Evolutionary conservation across 2,329 filamentous ascomycete species (phyloP).

Genomic region (Sphaerulina populicola): DNA sequence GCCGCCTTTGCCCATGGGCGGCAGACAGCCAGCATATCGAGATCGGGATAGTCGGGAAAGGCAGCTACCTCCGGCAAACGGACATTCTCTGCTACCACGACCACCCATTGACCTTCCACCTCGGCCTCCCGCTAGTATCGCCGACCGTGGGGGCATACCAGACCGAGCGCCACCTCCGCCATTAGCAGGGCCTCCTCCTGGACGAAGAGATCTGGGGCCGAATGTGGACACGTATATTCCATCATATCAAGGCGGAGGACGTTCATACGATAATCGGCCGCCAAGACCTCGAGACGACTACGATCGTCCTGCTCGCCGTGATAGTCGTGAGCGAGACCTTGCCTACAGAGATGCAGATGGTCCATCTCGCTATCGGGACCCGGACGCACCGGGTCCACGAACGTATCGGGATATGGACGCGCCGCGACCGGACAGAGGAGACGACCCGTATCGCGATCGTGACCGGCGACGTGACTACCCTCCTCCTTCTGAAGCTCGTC

Average conservation of each 20-base stretch:
- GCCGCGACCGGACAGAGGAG: slow-evolving; percentile 12
- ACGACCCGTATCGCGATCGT: slow-evolving; percentile 20
- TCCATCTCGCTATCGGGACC: not conserved
- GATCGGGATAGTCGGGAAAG: slow-evolving; percentile 16
- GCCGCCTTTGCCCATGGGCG: slow-evolving; percentile 17
- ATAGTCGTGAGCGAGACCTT: slow-evolving; percentile 18
- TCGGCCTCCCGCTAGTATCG: slow-evolving; percentile 20
- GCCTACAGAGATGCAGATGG: slow-evolving; percentile 13
- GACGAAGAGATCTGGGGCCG: slow-evolving; percentile 13
- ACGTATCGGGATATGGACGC: slow-evolving; percentile 20
- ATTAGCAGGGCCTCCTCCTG: slow-evolving; percentile 8
- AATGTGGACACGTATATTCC: slow-evolving; percentile 42
- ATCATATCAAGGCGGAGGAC: slow-evolving; percentile 31
- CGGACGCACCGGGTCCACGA: slow-evolving; percentile 21
- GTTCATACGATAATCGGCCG: slow-evolving; percentile 15
- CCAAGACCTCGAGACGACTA: slow-evolving; percentile 17
- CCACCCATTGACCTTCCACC: slow-evolving; percentile 20
- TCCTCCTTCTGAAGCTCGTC: slow-evolving; percentile 24
- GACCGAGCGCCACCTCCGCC: slow-evolving; percentile 24
- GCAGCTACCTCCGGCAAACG: slow-evolving; percentile 20
- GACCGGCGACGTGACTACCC: slow-evolving; percentile 22
- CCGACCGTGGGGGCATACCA: slow-evolving; percentile 24
- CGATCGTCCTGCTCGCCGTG: slow-evolving; percentile 17
- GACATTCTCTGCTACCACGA: slow-evolving; percentile 27
- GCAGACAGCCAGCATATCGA: slow-evolving; percentile 23